Percentiles rank a stretch among this genome's conserved stretches.
phyloP scores from a whole-genome alignment of 176 grass and related monocot species.

The Avena insularis region DNA sequence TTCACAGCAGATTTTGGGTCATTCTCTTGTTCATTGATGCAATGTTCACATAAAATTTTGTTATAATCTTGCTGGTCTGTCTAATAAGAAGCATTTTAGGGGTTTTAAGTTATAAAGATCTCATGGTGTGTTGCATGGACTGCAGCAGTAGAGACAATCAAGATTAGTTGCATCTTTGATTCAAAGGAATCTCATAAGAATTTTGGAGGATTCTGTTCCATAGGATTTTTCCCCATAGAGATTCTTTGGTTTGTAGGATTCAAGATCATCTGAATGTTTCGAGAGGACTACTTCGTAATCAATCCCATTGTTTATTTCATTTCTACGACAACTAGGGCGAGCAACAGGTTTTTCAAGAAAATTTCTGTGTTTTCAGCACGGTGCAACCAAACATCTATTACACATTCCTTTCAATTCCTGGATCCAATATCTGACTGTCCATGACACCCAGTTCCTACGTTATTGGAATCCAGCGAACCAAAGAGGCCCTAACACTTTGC shows the following conservation, averaged over 20 bases:
- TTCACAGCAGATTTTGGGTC: neutral
- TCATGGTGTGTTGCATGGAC: neutral
- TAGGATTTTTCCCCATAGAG: neutral
- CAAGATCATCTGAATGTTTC: neutral
- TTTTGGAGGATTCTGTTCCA: neutral
- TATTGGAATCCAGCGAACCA: neutral
- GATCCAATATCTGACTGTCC: neutral
- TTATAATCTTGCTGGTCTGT: neutral
- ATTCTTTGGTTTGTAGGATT: neutral
- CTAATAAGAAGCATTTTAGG: neutral
- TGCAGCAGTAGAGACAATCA: neutral
- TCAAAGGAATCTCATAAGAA: neutral
- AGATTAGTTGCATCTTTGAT: neutral
- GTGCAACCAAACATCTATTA: neutral
- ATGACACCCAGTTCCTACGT: neutral
- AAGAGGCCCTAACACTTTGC: neutral
- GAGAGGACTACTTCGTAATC: neutral
- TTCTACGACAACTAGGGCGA: neutral
- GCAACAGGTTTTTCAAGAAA: neutral
- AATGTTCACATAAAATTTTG: neutral
- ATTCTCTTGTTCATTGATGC: constrained; percentile 15
- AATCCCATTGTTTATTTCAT: neutral
- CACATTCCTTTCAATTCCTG: neutral
- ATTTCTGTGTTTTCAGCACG: neutral
- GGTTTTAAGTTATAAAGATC: constrained; percentile 6